Percentiles rank a stretch among this genome's conserved stretches.
These are phyloP conservation scores for Tetratostichococcus sp. DNA, from an alignment of 139 green algal genomes.

Conservation along the genomic window DNA sequence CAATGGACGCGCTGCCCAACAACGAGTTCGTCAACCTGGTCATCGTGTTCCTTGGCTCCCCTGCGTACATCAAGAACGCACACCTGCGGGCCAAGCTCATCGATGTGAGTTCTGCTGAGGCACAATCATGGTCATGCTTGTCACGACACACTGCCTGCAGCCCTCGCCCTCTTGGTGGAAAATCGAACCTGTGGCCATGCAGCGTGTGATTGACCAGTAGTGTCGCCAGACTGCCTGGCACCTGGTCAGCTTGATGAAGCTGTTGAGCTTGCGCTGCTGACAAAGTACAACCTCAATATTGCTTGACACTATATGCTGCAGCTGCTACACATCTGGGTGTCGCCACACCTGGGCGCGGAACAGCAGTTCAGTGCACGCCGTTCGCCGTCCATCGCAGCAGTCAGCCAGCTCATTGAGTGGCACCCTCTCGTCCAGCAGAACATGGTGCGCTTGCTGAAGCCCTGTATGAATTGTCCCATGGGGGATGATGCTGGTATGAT, in stretches of 20 bases:
- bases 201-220: neutral
- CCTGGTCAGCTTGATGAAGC: too few relatives aligned
- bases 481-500: too few relatives aligned
- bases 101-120: slow-evolving; percentile 44
- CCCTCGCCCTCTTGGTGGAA: too few relatives aligned
- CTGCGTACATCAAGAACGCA: slow-evolving; percentile 71
- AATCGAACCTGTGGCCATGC: too few relatives aligned
- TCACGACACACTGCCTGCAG: too few relatives aligned
- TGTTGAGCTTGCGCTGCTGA: too few relatives aligned
- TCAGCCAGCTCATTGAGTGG: slow-evolving; percentile 69
- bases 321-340: slow-evolving; percentile 26
- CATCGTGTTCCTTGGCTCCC: slow-evolving; percentile 61
- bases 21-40: slow-evolving; percentile 69
- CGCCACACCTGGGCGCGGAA: slow-evolving; percentile 7
- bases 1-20: slow-evolving; percentile 27
- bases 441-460: slow-evolving; percentile 52
- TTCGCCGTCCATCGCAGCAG: neutral
- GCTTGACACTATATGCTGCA: neutral
- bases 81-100: slow-evolving; percentile 82
- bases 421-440: slow-evolving; percentile 73
- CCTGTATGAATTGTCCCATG: neutral
- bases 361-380: neutral
- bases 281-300: too few relatives aligned
- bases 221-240: neutral
- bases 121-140: neutral